Evolutionary conservation across 2,329 filamentous ascomycete genomes (phyloP), one percentile per base, ranked within the genome.

Genomic region (Aspergillus sp.): DNA sequence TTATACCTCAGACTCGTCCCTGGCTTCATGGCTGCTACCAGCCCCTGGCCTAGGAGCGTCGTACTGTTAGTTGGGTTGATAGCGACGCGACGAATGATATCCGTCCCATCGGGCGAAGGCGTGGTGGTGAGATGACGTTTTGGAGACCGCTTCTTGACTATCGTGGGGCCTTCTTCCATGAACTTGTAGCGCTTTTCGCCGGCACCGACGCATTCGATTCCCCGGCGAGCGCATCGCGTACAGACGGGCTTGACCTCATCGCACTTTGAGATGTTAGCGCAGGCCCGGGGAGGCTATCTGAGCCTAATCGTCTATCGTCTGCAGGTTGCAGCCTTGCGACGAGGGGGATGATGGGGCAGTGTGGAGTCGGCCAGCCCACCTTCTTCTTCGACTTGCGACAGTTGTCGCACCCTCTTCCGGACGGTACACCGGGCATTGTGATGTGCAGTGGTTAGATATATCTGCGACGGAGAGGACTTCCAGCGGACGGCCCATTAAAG

Each of bases 361-460:
- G 46, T 49, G 45, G 54, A 33, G 17, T 41, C 19, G 37, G 11
- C 27, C 30, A 20, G 55, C 66, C 13, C 67, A 80, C 81, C 77
- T 82, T 83, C 68, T 83, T 83, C 75, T 82, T 83, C 61, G 81
- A 78, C 61, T 75, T 79, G 34, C 80, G 76, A 62, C 80, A 83
- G 13, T 73, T 79, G 56, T 83, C 78, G 61, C 81, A 83, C 34
- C 78, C 81, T 57, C 77, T 76, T 51, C 79, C 77, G 8, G 78
- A 78, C 20, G 81, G 81, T 17, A 83, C 81, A 22, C 81, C 81
- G 0, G 80, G 79, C 81, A 83, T 83, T 9, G 24, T 49, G 50
- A 37, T 30, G 27, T 41, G 24, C 19, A 37, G 17, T 17, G 7
- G 12, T 37, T 5, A 15, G 22, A 8, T 17, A 17, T 39, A 12